A percentile compares a stretch with the other conserved stretches of the same genome.
Conservation (phyloP, 2,329 filamentous ascomycete genomes). For the Akanthomyces lecanii region DNA sequence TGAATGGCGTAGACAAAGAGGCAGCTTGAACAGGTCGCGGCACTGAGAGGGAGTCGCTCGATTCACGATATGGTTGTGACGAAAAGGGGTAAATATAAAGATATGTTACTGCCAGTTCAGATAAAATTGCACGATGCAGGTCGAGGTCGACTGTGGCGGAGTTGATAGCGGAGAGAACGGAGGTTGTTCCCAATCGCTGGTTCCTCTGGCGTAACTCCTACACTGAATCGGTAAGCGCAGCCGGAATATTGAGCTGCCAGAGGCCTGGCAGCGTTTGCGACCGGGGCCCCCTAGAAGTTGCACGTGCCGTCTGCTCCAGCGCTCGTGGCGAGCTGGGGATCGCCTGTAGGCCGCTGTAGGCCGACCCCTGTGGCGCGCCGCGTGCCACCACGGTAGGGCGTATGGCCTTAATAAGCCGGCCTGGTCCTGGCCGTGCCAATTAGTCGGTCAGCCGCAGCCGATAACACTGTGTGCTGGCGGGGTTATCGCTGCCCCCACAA, state of each 20-base stretch:
- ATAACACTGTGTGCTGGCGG: slow-evolving; percentile 17
- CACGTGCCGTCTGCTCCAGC: slow-evolving; percentile 6
- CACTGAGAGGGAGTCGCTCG: not conserved
- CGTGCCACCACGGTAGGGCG: not conserved
- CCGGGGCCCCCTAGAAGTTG: slow-evolving; percentile 2
- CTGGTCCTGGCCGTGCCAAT: slow-evolving; percentile 11
- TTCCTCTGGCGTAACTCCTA: not conserved
- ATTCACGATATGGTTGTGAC: not conserved
- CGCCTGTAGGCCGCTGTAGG: not conserved
- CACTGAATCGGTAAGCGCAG: slow-evolving; percentile 14
- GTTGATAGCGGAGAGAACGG: slow-evolving; percentile 14
- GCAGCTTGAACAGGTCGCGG: slow-evolving; percentile 15
- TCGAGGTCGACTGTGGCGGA: slow-evolving; percentile 9
- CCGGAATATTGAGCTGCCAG: not conserved
- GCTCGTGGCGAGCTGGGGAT: not conserved
- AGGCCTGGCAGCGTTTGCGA: not conserved
- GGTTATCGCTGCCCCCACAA: slow-evolving; percentile 13
- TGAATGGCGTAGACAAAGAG: slow-evolving; percentile 12
- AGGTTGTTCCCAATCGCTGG: slow-evolving; percentile 8
- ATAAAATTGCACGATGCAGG: slow-evolving; percentile 19
- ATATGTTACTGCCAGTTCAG: slow-evolving; percentile 25
- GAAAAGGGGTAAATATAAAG: slow-evolving; percentile 21
- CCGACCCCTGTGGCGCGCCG: not conserved
- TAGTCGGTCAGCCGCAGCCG: not conserved
- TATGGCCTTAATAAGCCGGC: not conserved